phyloP scores from a whole-genome alignment of 768 basidiomycete species.

The Collybiopsis luxurians region DNA sequence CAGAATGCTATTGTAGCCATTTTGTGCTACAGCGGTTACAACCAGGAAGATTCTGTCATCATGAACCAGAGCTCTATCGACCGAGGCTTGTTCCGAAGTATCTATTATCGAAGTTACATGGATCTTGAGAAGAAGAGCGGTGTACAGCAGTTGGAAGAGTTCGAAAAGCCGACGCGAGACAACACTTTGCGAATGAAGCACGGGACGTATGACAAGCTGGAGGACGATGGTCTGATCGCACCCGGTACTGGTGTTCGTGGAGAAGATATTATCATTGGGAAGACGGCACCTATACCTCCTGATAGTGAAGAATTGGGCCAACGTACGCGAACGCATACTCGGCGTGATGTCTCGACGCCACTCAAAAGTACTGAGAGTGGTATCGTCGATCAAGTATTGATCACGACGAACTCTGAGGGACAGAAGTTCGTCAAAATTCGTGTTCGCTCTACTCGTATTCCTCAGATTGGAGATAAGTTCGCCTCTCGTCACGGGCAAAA shows the following conservation, averaged over 20 bases:
- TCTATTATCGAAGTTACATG: slow-evolving; percentile 98
- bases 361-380: slow-evolving; percentile 98
- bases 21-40: slow-evolving; percentile 98
- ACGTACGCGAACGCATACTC: slow-evolving; percentile 87
- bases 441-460: slow-evolving; percentile 91
- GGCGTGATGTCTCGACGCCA: slow-evolving; percentile 95
- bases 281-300: slow-evolving; percentile 95
- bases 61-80: slow-evolving; percentile 99
- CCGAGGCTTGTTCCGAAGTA: slow-evolving; percentile 95
- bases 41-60: slow-evolving; percentile 99
- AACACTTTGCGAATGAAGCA: slow-evolving; percentile 96
- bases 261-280: slow-evolving; percentile 99
- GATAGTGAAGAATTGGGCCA: slow-evolving; percentile 98
- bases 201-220: slow-evolving; percentile 97
- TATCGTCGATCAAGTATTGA: slow-evolving; percentile 94
- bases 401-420: slow-evolving; percentile 95
- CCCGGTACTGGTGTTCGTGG: slow-evolving; percentile 94
- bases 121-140: slow-evolving; percentile 98
- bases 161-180: slow-evolving; percentile 93
- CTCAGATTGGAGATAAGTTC: slow-evolving; percentile 99
- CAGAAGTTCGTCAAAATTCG: slow-evolving; percentile 99
- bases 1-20: slow-evolving; percentile 99
- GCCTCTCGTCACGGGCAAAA: slow-evolving; percentile 99
- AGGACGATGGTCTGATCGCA: slow-evolving; percentile 93
- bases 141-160: slow-evolving; percentile 88